Evolutionary conservation across 805 yeast genomes (phyloP), one percentile per base, ranked within the genome.

Genomic region (Kurtzmaniella fragi): DNA sequence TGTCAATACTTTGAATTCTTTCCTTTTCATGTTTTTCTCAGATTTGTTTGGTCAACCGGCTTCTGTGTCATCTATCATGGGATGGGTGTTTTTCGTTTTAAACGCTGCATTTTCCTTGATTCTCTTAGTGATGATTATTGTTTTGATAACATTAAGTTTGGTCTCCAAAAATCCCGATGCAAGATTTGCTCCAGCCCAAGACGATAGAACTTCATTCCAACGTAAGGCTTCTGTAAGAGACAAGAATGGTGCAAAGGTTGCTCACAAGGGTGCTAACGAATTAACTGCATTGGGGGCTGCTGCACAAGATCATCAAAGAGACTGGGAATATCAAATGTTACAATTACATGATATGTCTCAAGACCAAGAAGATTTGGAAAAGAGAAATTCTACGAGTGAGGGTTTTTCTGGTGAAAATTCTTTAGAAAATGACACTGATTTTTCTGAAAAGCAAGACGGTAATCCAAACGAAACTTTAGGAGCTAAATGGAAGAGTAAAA

Each of bases 141-240:
- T 79, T 2, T 80, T 84, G 49, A 74, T 82, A 40, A 57, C 63
- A n/a, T 63, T 80, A 51, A 79, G 85, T 7, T 44, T 84, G 1
- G 70, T 81, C 48, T 80, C 90, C 27, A 86, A 83, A 67, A 87
- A 87, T 57, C 96, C 96, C 20, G 96, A 87, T 61, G 80, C 89
- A 9, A 77, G 93, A 59, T 84, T 84, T 58, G 86, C 84, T 37
- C 93, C 95, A 10, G 95, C 95, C 9, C 81, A 72, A 52, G 97
- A 90, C 62, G 96, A 90, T 60, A 80, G 97, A 75, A 80, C 88
- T 16, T 87, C 96, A 8, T 90, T 90, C 79, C 93, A 84, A 55
- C 62, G 70, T 52, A 59, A 56, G 53, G 52, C 66, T 3, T 61
- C 67, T 3, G 38, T 63, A 27, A 63, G 61, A 55, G 35, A 13